Conservation (phyloP, 2,329 filamentous ascomycete species). For the Neonectria coccinea region DNA sequence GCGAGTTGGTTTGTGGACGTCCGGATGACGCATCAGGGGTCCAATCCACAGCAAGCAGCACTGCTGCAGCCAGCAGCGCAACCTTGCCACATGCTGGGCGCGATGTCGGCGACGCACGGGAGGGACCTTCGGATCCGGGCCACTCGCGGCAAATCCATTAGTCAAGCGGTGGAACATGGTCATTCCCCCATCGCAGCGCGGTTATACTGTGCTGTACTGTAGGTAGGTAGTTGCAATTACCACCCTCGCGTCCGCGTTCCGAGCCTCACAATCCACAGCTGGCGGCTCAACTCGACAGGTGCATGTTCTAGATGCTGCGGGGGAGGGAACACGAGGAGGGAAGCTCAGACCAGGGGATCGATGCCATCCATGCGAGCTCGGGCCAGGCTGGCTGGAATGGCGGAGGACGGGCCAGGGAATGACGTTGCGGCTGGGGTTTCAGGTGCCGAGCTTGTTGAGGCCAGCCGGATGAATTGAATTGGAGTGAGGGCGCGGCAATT, state of each 20-base stretch:
- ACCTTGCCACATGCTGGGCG: slow-evolving; percentile 4
- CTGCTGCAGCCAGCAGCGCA: not conserved
- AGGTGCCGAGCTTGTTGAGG: not conserved
- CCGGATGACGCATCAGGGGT: not conserved
- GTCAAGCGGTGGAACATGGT: slow-evolving; percentile 15
- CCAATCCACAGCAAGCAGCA: not conserved
- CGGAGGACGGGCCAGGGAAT: not conserved
- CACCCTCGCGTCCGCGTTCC: not conserved
- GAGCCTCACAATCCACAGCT: not conserved
- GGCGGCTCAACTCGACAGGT: slow-evolving; percentile 6
- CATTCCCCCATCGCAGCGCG: slow-evolving; percentile 12
- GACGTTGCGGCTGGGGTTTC: not conserved
- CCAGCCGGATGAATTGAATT: not conserved
- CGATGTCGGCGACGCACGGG: slow-evolving; percentile 21
- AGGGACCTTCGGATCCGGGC: slow-evolving; percentile 5
- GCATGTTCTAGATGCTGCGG: slow-evolving; percentile 10
- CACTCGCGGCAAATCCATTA: slow-evolving; percentile 25
- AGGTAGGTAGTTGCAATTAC: not conserved
- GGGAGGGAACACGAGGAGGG: slow-evolving; percentile 8
- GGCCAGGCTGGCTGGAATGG: slow-evolving; percentile 1
- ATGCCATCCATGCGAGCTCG: not conserved
- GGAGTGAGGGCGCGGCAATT: slow-evolving; percentile 18
- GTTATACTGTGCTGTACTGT: slow-evolving; percentile 6
- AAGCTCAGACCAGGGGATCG: slow-evolving; percentile 27
- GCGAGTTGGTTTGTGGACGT: slow-evolving; percentile 1